Evolutionary conservation across 805 yeast species (phyloP).

Genomic region (Pichia cephalocereana): DNA sequence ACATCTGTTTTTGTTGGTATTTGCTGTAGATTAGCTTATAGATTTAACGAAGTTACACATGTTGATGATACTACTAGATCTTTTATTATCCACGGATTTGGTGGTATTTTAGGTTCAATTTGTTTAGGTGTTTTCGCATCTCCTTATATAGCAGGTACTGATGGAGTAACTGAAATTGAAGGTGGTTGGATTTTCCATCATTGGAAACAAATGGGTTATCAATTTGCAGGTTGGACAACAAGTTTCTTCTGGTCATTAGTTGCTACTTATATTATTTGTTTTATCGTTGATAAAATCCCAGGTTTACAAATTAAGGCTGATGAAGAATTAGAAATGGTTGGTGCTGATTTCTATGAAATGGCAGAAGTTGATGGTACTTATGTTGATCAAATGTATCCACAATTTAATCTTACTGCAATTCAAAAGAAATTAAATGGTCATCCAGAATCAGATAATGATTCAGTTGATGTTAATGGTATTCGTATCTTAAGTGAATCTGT

Average conservation of each 20-base stretch:
- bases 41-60: slow-evolving; percentile 31
- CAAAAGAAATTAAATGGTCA: slow-evolving; percentile 2
- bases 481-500: background rate
- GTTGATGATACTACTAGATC: slow-evolving; percentile 39
- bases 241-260: slow-evolving; percentile 37
- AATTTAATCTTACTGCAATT: slow-evolving; percentile 9
- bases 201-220: slow-evolving; percentile 37
- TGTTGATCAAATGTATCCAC: slow-evolving; percentile 10
- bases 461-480: slow-evolving; percentile 1
- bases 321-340: slow-evolving; percentile 40
- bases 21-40: slow-evolving; percentile 28
- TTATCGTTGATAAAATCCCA: slow-evolving; percentile 41
- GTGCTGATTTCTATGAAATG: slow-evolving; percentile 43
- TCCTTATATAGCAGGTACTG: slow-evolving; percentile 34
- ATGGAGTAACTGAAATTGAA: slow-evolving; percentile 33
- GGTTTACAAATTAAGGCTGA: slow-evolving; percentile 37
- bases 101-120: slow-evolving; percentile 37
- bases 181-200: slow-evolving; percentile 42
- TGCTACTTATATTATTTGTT: slow-evolving; percentile 35
- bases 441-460: background rate
- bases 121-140: slow-evolving; percentile 38
- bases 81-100: slow-evolving; percentile 38
- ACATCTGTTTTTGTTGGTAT: slow-evolving; percentile 32
- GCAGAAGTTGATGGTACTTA: slow-evolving; percentile 35
- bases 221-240: slow-evolving; percentile 35